Conservation (phyloP, 1,284 basidiomycete genomes). For the Mycosarcoma mackinlayi region DNA sequence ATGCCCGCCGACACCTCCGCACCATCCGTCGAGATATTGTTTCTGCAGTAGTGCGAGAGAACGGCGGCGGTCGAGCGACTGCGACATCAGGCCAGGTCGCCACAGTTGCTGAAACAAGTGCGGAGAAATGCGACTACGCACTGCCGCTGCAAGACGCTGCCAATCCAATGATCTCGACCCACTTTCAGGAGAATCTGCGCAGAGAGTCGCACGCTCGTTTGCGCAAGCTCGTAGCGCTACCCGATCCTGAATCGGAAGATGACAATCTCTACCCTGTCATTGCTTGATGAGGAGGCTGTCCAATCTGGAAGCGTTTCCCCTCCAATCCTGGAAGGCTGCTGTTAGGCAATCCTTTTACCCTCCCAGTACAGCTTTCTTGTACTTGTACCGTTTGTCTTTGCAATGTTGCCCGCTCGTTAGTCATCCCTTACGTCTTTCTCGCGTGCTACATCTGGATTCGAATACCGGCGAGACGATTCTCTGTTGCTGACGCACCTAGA, state of each 20-base stretch:
- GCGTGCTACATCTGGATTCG: no score
- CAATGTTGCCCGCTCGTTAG: not conserved
- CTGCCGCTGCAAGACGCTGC: slow-evolving; percentile 23
- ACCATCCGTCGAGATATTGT: slow-evolving; percentile 29
- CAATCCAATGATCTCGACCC: slow-evolving; percentile 42
- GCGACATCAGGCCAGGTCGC: not conserved
- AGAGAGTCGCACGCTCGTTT: slow-evolving; percentile 36
- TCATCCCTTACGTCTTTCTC: no score
- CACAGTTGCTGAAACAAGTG: not conserved
- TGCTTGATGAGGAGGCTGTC: slow-evolving; percentile 8
- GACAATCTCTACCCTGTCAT: slow-evolving; percentile 45
- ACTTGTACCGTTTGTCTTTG: not conserved
- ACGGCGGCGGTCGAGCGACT: not conserved
- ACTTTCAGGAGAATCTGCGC: slow-evolving; percentile 38
- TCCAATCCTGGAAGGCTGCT: no score
- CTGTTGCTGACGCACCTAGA: no score
- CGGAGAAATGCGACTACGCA: slow-evolving; percentile 2
- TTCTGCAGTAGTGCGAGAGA: slow-evolving; percentile 15
- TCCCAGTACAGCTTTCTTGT: not conserved
- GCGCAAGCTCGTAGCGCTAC: slow-evolving; percentile 27
- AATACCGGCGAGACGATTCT: no score
- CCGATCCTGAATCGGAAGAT: slow-evolving; percentile 43
- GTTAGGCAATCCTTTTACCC: no score
- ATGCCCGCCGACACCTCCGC: slow-evolving; percentile 17
- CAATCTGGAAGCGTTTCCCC: no score